Evolutionary conservation across 225 moss, liverwort and hornwort genomes (phyloP), one percentile per base, ranked within the genome.

Genomic region (Sphagnum tenellum): DNA sequence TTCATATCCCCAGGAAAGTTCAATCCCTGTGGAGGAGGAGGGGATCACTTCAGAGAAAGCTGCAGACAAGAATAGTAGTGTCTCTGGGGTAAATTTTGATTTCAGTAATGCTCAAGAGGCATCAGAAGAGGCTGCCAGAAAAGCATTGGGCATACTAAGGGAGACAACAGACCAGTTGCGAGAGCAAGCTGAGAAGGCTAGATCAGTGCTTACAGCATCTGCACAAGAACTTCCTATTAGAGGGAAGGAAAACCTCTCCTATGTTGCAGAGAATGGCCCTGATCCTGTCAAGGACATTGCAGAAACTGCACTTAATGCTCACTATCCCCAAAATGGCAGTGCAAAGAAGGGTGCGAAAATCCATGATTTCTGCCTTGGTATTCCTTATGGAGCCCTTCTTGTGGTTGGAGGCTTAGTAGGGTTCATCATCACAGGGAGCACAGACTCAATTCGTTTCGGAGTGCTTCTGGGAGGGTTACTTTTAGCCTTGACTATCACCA

Each of bases 311-410:
- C 79, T 90, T 45, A 57, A 82, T 73, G 95, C 92, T 3, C 95
- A 96, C 62, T 88, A 92, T 61, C 81, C 88, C 10, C 86, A 89
- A 8, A 73, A 74, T 44, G 61, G 29, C 29, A 29, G 29, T 29
- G 29, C 71, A 48, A 88, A 78, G 70, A 61, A 74, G 8, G 89
- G 92, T 12, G 70, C 95, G n/a, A 96, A 86, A 79, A 96, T 96
- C 75, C 95, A 96, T 56, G 95, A 96, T 65, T 96, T 96, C 61
- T 96, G 95, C 78, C 73, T 96, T 45, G 95, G 95, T 68, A 90
- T 96, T 67, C 95, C 95, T 8, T 96, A 79, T 44, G 95, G 95
- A 13, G 81, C 72, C 51, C 66, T 87, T 46, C 79, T 92, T 11
- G 78, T 82, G n/a, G 66, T 51, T 2, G 92, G 95, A 53, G 95